A percentile compares a stretch with the other conserved stretches of the same genome.
These are phyloP conservation scores for Dittrichia graveolens DNA, from an alignment of 129 eudicot genomes.

Conservation along the genomic window DNA sequence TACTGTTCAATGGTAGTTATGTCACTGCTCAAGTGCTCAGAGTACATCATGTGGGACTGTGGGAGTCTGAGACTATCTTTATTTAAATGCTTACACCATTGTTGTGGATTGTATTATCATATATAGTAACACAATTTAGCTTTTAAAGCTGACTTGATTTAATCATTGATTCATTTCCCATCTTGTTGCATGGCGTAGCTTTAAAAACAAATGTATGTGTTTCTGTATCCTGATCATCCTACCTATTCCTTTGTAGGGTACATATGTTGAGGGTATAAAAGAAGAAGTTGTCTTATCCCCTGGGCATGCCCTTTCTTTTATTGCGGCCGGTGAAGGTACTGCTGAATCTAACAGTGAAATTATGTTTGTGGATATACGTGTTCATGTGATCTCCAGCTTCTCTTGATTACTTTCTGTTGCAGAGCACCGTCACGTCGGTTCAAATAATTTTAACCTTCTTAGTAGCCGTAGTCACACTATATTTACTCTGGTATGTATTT, in stretches of 20 bases:
- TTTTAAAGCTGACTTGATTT: constrained; percentile 16
- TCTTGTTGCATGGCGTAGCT: constrained; percentile 5
- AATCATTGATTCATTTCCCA: neutral
- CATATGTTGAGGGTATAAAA: constrained; percentile 98
- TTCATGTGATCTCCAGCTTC: constrained; percentile 17
- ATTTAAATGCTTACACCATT: neutral
- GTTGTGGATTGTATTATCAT: neutral
- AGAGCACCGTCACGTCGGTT: constrained; percentile 99
- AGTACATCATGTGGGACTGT: neutral
- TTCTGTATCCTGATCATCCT: constrained; percentile 16
- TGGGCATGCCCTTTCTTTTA: constrained; percentile 97
- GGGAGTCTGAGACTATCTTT: constrained; percentile 7
- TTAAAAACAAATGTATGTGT: neutral
- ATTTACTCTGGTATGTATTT: constrained; percentile 81
- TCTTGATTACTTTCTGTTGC: constrained; percentile 38
- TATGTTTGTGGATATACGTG: neutral
- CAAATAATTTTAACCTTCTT: constrained; percentile 87
- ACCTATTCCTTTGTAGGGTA: constrained; percentile 54
- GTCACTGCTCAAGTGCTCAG: neutral
- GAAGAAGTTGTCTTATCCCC: constrained; percentile 99
- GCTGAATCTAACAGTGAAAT: neutral
- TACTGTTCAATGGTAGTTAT: neutral
- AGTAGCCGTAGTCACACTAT: constrained; percentile 99
- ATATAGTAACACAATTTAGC: constrained; percentile 15
- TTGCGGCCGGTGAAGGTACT: constrained; percentile 98